Evolutionary conservation across 2,329 filamentous ascomycete species (phyloP), one percentile per base, ranked within the genome.

Genomic region (Talaromyces sp.): DNA sequence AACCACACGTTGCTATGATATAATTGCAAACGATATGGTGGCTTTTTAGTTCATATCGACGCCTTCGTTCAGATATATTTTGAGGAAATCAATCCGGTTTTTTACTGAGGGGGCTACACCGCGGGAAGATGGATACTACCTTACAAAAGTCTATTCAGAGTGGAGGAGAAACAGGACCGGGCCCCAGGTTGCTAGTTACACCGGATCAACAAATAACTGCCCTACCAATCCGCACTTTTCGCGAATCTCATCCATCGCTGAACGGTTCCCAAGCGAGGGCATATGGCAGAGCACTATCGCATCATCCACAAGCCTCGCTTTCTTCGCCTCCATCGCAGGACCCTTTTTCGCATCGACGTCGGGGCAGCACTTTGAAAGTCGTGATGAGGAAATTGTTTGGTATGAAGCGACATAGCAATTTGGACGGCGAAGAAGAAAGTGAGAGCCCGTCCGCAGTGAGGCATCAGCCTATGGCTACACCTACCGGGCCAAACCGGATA

Each of bases 341-440:
- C 1, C 68, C 74, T 1, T 64, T 70, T 39, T 69, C 70, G 14
- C 77, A 79, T 67, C 77, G 76, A 58, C 75, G 78, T 13, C 77
- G 76, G 6, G 77, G 74, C 10, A 80, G 78, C 63, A 78, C 78
- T 2, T 64, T 80, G 60, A 79, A 77, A 65, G 78, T 75, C 2
- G 77, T 79, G n/a, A 80, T 80, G 78, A 76, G 77, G 59, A 80
- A 76, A 68, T 75, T 80, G 52, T 80, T 80, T 69, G 78, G 74
- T 41, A 74, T 76, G 22, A 79, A 77, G 67, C 69, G 75, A 56
- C 73, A 74, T 35, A 77, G 75, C 54, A 70, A 75, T 56, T 56
- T 71, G 13, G 75, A 76, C 48, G 71, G 70, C 9, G 33, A 72
- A 14, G 73, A 77, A 11, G 73, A 72, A 41, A 63, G 37, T 3